Evolutionary conservation across 768 basidiomycete genomes (phyloP).

Genomic region (Kwoniella shandongensis): DNA sequence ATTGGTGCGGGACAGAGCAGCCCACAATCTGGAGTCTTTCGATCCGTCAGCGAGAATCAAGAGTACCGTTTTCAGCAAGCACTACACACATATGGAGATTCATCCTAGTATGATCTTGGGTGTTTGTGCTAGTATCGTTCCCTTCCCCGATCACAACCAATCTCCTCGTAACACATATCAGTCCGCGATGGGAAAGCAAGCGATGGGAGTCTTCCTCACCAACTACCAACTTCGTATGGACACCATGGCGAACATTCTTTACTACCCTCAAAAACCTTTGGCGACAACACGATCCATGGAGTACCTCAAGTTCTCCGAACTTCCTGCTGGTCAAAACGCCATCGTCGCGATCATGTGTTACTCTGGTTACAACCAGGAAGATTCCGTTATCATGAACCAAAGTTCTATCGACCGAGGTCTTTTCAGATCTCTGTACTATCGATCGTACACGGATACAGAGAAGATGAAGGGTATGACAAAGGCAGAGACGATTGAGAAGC

Average conservation of each 20-base stretch:
- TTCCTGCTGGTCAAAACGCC: slow-evolving; percentile 98
- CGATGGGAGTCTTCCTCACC: slow-evolving; percentile 97
- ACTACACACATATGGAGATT: slow-evolving; percentile 99
- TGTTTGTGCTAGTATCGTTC: slow-evolving; percentile 97
- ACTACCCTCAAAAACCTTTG: slow-evolving; percentile 98
- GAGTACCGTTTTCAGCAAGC: slow-evolving; percentile 76
- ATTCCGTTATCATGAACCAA: slow-evolving; percentile 99
- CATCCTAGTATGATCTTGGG: slow-evolving; percentile 99
- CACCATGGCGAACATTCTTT: slow-evolving; percentile 99
- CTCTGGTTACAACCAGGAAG: slow-evolving; percentile 99
- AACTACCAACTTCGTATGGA: slow-evolving; percentile 99
- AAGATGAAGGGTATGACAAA: slow-evolving; percentile 91
- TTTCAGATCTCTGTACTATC: slow-evolving; percentile 97
- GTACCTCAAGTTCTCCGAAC: slow-evolving; percentile 95
- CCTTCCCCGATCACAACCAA: slow-evolving; percentile 99
- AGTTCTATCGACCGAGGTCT: slow-evolving; percentile 96
- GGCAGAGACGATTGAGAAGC: slow-evolving; percentile 96
- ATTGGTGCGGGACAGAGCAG: slow-evolving; percentile 55
- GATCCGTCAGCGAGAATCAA: slow-evolving; percentile 88
- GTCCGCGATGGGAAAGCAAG: slow-evolving; percentile 99
- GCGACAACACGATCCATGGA: slow-evolving; percentile 99
- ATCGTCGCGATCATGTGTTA: slow-evolving; percentile 98
- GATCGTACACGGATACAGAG: slow-evolving; percentile 97
- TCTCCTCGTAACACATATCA: slow-evolving; percentile 99
- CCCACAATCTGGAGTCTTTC: slow-evolving; percentile 54